Evolutionary conservation across 129 eudicot species (phyloP), one percentile per base, ranked within the genome.

Genomic region (Calendula officinalis): DNA sequence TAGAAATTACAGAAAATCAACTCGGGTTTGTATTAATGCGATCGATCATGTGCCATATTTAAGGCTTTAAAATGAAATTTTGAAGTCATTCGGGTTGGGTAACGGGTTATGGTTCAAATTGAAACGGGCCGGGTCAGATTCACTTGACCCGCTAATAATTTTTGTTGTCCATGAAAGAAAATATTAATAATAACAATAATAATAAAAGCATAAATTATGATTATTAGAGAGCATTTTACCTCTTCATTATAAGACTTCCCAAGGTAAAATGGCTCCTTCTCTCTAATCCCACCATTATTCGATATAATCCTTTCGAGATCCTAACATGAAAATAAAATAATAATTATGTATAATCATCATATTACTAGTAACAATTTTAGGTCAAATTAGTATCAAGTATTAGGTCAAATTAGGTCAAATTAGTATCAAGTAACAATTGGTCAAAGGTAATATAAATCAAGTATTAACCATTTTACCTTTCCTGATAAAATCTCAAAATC

Each of bases 221-320:
- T 66, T 66, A 4, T 46, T 8, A 32, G 14, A 66, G 63, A 43
- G 60, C 71, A 56, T 13, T 46, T 68, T 81, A 82, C 98, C 94
- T 87, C 81, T 48, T 80, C 86, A 53, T 40, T 77, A 60, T 67
- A 62, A 59, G 48, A 58, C 42, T 75, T 76, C 62, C 80, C 73
- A 69, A 91, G 86, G 71, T 59, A 84, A 76, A 91, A 91, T 30
- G 98, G 98, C 72, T 91, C 98, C 60, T 78, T 72, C 75, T 87
- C 95, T 62, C 80, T 60, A 60, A 79, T 49, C 47, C 96, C 98
- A 34, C 85, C 88, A 68, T 85, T 82, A 33, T 68, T 77, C 9
- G 81, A 75, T 60, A 87, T 42, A 55, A 91, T 88, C 72, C 88
- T 85, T 72, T 85, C 95, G 16, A 91, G 68, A 71, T 87, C 98